phyloP scores from a whole-genome alignment of 2,329 filamentous ascomycete genomes.

The Colletotrichum navitas region DNA sequence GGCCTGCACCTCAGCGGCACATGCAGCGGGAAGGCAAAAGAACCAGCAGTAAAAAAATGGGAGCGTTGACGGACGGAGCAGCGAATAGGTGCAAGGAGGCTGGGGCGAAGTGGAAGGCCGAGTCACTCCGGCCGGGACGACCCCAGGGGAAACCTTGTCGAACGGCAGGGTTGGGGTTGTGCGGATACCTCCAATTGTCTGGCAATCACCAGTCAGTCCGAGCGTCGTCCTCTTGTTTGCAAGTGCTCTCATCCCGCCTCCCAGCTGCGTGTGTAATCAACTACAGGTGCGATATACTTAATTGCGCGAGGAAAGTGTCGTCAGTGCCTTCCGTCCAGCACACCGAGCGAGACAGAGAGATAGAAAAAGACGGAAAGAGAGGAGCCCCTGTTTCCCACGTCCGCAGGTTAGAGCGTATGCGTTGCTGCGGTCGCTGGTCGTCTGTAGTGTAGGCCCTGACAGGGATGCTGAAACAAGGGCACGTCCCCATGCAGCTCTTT shows the following conservation, averaged over 20 bases:
- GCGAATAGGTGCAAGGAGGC: conserved; percentile 20
- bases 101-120: conserved; percentile 30
- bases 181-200: not conserved
- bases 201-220: conserved; percentile 1
- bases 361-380: not conserved
- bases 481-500: conserved; percentile 32
- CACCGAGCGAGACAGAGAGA: not conserved
- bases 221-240: conserved; percentile 6
- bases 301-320: not conserved
- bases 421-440: not conserved
- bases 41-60: conserved; percentile 6
- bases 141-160: conserved; percentile 17
- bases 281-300: not conserved
- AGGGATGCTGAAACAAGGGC: conserved; percentile 35
- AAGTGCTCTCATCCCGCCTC: not conserved
- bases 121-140: conserved; percentile 27
- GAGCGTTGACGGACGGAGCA: conserved; percentile 25
- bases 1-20: conserved; percentile 9
- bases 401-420: not conserved
- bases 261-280: not conserved
- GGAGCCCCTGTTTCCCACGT: not conserved
- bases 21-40: conserved; percentile 18
- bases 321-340: not conserved
- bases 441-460: not conserved
- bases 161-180: conserved; percentile 2